Evolutionary conservation across 805 yeast genomes (phyloP), one percentile per base, ranked within the genome.

Genomic region (Ogataea paraovalis): DNA sequence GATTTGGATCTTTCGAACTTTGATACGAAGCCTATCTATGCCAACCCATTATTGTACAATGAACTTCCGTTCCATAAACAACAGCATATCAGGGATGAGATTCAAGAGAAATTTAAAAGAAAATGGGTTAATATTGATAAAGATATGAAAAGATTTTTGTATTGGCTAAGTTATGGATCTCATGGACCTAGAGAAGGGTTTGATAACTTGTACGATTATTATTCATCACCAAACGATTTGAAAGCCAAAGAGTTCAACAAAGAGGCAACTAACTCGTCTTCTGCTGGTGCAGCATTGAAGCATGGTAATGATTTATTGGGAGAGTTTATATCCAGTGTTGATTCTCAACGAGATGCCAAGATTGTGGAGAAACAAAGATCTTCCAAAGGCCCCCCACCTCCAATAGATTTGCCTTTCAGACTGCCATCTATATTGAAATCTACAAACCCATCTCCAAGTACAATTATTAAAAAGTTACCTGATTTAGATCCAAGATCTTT

Each of bases 121-220:
- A 71, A 75, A 45, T 86, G 95, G 95, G 61, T 62, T 2, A 64
- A 69, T 37, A 53, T 83, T 40, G 70, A 78, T 3, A 50, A 50
- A 12, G 73, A 76, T 43, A 75, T 75, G 44, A 83, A 84, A 58
- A 69, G 75, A 51, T 68, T 83, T 52, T 74, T 79, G 9, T 83
- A 80, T 61, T 82, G 74, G 66, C 72, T 83, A 27, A 74, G 83
- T 0, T 86, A 81, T 63, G 91, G 91, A 2, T 71, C 83, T 42
- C 79, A 85, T 74, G 94, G 90, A 0, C 83, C 80, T 1, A 71
- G 95, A 51, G 81, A 77, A 42, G 76, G 77, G 19, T 75, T 83
- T 46, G 65, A 65, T 16, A 65, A 67, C 43, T 71, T 71, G 52
- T 71, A 79, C 69, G 70, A 68, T 47, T 62, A 71, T n/a, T 52